Evolutionary conservation across 2,329 filamentous ascomycete genomes (phyloP).

Genomic region (Cercospora sojina): DNA sequence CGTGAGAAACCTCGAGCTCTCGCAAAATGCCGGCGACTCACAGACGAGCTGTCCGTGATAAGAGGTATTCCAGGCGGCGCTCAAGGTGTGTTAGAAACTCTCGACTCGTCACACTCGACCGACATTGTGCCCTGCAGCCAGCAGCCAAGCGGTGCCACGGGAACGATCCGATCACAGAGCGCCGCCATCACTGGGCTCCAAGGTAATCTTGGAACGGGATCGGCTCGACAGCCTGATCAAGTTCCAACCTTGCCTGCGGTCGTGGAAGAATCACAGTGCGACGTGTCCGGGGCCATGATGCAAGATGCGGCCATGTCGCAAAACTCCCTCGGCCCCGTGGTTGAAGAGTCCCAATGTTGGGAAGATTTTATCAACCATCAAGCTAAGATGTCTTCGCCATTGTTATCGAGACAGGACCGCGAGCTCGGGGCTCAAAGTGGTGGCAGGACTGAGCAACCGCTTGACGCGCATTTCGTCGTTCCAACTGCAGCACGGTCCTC

Average conservation of each 20-base stretch:
- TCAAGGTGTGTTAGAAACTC: not conserved
- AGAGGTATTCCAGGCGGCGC: not conserved
- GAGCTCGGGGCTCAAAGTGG: not conserved
- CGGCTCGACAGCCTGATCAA: not conserved
- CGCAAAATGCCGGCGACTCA: slow-evolving; percentile 8
- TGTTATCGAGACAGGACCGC: not conserved
- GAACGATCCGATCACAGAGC: not conserved
- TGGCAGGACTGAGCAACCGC: not conserved
- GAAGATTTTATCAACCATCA: not conserved
- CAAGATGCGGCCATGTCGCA: not conserved
- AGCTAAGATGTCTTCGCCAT: not conserved
- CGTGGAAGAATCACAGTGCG: not conserved
- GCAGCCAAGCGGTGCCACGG: not conserved
- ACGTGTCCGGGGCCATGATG: not conserved
- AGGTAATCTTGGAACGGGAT: not conserved
- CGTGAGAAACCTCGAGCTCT: not conserved
- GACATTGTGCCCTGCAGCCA: not conserved
- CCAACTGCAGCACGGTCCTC: not conserved
- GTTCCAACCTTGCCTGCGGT: not conserved
- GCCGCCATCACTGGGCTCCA: not conserved
- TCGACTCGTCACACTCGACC: not conserved
- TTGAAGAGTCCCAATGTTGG: not conserved
- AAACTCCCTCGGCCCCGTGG: not conserved
- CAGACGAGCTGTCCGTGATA: not conserved
- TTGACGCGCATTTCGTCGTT: not conserved